phyloP scores from a whole-genome alignment of 352 stramenopile species.

The Globisporangium orthogonon region DNA sequence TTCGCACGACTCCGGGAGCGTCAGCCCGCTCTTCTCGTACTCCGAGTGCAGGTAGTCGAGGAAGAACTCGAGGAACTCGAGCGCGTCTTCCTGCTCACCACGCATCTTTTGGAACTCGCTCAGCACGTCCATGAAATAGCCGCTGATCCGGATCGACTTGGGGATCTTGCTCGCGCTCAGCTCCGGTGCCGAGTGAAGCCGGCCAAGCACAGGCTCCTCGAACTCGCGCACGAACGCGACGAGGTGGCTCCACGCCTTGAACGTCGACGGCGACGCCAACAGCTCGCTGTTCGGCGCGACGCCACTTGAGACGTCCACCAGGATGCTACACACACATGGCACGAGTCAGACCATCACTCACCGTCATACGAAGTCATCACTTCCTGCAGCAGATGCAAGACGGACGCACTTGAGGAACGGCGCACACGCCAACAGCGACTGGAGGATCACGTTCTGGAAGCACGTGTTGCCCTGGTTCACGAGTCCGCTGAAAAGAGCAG shows the following conservation, averaged over 20 bases:
- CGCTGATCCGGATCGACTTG: slow-evolving; percentile 72
- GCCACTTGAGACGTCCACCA: slow-evolving; percentile 55
- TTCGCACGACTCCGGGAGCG: slow-evolving; percentile 50
- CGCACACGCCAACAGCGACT: slow-evolving; percentile 70
- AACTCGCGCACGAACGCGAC: slow-evolving; percentile 76
- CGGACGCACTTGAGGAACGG: slow-evolving; percentile 72
- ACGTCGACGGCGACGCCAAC: slow-evolving; percentile 34
- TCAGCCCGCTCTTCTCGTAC: slow-evolving; percentile 66
- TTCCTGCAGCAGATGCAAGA: neutral
- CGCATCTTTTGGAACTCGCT: slow-evolving; percentile 80
- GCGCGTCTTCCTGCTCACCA: slow-evolving; percentile 75
- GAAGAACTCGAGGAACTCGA: slow-evolving; percentile 86
- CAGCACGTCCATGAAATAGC: slow-evolving; percentile 78
- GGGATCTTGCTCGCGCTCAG: slow-evolving; percentile 35
- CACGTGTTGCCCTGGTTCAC: slow-evolving; percentile 86
- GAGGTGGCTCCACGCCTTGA: slow-evolving; percentile 76
- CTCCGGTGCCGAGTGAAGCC: slow-evolving; percentile 16
- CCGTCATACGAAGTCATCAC: neutral
- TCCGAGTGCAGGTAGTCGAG: slow-evolving; percentile 79
- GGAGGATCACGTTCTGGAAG: slow-evolving; percentile 87
- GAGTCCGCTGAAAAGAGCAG: slow-evolving; percentile 32
- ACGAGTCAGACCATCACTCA: neutral
- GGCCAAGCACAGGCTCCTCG: slow-evolving; percentile 66
- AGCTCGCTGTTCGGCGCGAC: slow-evolving; percentile 38
- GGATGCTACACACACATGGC: slow-evolving; percentile 25